phyloP scores from a whole-genome alignment of 2,329 filamentous ascomycete species.

The Aureobasidium pullulans region DNA sequence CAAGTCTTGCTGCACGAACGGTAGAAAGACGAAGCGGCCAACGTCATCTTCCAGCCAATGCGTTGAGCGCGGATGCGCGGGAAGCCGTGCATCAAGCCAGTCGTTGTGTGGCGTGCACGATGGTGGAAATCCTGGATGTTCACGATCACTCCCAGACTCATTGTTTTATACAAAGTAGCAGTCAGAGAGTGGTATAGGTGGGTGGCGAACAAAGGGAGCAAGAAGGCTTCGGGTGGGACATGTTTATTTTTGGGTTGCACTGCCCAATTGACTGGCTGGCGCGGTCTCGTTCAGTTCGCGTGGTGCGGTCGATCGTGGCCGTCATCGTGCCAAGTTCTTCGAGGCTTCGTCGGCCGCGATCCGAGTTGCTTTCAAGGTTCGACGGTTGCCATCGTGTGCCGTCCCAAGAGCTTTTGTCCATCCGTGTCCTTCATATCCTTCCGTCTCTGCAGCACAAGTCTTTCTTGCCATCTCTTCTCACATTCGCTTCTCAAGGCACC shows the following conservation, averaged over 20 bases:
- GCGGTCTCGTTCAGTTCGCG: neutral
- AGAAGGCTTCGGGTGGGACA: neutral
- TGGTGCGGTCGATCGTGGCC: conserved; percentile 3
- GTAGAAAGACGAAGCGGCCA: neutral
- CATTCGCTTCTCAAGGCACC: conserved; percentile 1
- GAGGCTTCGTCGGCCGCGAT: conserved; percentile 7
- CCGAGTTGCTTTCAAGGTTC: conserved; percentile 7
- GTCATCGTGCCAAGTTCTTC: conserved; percentile 6
- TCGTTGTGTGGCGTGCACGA: neutral
- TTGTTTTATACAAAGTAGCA: no score
- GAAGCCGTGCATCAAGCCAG: conserved; percentile 2
- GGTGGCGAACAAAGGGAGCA: neutral
- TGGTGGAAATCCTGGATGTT: neutral
- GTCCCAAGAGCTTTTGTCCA: neutral
- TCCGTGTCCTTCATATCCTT: conserved; percentile 4
- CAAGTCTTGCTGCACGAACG: conserved; percentile 7
- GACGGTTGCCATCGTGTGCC: conserved; percentile 6
- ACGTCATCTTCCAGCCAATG: neutral
- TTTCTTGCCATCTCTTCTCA: neutral
- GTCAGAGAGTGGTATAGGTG: neutral
- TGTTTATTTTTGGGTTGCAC: conserved; percentile 7
- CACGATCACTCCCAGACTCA: neutral
- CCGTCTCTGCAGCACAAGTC: neutral
- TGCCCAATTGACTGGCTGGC: neutral
- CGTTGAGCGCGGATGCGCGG: conserved; percentile 1